Evolutionary conservation across 2,329 filamentous ascomycete genomes (phyloP).

Genomic region (Pseudogymnoascus sp.): DNA sequence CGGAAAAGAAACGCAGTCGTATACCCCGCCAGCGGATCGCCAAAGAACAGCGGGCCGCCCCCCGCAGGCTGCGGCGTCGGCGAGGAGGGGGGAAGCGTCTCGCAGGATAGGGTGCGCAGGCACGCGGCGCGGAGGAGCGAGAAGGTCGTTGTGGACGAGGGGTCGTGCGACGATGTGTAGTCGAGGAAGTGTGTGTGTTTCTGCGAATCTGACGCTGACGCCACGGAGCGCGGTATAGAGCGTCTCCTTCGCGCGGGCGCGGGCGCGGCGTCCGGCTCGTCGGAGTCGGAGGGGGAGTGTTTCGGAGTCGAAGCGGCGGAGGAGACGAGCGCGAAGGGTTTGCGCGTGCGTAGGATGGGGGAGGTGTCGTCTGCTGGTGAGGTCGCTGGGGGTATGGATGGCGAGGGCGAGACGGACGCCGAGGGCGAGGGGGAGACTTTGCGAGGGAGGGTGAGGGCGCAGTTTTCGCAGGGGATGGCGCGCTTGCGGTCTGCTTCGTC

Average conservation of each 20-base stretch:
- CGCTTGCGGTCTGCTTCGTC: constrained; percentile 57
- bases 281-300: constrained; percentile 22
- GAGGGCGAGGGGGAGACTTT: constrained; percentile 48
- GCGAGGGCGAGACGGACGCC: constrained; percentile 42
- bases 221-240: constrained; percentile 28
- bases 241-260: not conserved
- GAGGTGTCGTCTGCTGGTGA: constrained; percentile 25
- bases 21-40: constrained; percentile 55
- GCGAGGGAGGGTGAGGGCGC: constrained; percentile 55
- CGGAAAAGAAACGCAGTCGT: constrained; percentile 65
- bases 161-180: constrained; percentile 61
- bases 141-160: constrained; percentile 52
- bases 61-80: constrained; percentile 34
- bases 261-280: constrained; percentile 5
- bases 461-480: constrained; percentile 59
- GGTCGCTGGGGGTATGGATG: constrained; percentile 21
- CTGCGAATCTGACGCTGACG: constrained; percentile 40
- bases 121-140: constrained; percentile 59
- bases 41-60: constrained; percentile 61
- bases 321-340: constrained; percentile 51
- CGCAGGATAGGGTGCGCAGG: constrained; percentile 56
- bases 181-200: constrained; percentile 55
- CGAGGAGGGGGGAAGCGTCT: constrained; percentile 49
- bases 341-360: constrained; percentile 51
- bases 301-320: constrained; percentile 24